A percentile compares a stretch with the other conserved stretches of the same genome.
These are phyloP conservation scores for Fraxinus anomala DNA, from an alignment of 257 asterid genomes.

Conservation along the genomic window DNA sequence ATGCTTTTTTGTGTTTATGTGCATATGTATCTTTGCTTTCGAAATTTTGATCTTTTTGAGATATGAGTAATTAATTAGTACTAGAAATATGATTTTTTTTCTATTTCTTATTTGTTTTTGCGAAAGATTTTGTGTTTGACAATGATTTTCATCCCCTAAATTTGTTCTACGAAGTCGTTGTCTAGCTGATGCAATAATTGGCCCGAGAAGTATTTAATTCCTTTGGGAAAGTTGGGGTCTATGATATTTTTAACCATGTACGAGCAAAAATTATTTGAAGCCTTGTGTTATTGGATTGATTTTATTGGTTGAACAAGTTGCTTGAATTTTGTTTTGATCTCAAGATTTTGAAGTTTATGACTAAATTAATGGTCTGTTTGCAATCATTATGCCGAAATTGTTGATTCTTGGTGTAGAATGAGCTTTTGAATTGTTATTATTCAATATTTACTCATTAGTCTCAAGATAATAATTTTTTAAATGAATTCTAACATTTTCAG, in stretches of 20 bases:
- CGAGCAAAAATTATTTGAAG: not conserved
- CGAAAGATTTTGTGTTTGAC: slow-evolving; percentile 18
- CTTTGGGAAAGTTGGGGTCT: not conserved
- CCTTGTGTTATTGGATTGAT: not conserved
- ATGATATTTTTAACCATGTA: not conserved
- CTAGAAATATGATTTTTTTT: not conserved
- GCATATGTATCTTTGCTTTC: slow-evolving; percentile 4
- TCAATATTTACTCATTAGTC: not conserved
- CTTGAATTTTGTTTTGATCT: not conserved
- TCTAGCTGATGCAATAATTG: not conserved
- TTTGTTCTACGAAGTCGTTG: not conserved
- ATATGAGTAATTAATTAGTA: not conserved
- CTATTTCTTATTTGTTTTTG: not conserved
- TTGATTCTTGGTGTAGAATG: not conserved
- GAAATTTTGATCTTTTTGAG: slow-evolving; percentile 17
- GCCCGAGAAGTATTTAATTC: slow-evolving; percentile 4
- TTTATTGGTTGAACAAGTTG: not conserved
- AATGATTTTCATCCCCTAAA: slow-evolving; percentile 11
- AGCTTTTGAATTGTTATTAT: not conserved
- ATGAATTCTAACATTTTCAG: not conserved
- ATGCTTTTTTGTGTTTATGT: slow-evolving; percentile 7
- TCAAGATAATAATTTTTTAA: not conserved
- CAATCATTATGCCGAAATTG: not conserved
- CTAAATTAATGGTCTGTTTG: not conserved
- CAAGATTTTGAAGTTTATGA: not conserved